Conservation (phyloP, 192 early-diverging fungal species). For the Podila verticillata region DNA sequence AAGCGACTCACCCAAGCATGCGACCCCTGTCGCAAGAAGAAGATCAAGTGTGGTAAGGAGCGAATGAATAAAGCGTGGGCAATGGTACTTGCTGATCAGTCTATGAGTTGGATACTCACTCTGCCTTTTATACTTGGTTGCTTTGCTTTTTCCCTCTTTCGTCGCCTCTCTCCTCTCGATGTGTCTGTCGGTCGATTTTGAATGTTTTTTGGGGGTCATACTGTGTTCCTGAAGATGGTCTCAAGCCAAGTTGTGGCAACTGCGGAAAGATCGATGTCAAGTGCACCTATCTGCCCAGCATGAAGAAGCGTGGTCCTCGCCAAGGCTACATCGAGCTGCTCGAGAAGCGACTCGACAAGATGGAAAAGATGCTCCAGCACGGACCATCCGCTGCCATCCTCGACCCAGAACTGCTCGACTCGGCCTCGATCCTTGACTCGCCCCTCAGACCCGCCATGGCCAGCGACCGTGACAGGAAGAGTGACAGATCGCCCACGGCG, state of each 20-base stretch:
- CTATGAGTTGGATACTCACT: not conserved
- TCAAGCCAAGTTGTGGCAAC: slow-evolving; percentile 81
- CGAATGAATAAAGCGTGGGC: not conserved
- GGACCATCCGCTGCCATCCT: slow-evolving; percentile 7
- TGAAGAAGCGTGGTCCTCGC: slow-evolving; percentile 92
- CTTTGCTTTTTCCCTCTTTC: not conserved
- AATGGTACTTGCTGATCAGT: not conserved
- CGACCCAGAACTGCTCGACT: slow-evolving; percentile 14
- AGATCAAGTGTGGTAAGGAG: slow-evolving; percentile 61
- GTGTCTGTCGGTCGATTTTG: not conserved
- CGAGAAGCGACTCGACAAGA: slow-evolving; percentile 79
- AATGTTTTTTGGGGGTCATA: not conserved
- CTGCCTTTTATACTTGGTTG: not conserved
- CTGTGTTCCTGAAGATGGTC: slow-evolving; percentile 55
- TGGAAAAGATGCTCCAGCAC: slow-evolving; percentile 78
- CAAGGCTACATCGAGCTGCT: slow-evolving; percentile 82
- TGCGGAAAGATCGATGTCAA: slow-evolving; percentile 71
- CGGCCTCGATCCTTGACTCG: not conserved
- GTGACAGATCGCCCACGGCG: not conserved
- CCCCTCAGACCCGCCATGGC: not conserved
- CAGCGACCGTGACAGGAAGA: not conserved
- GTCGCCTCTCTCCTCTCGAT: not conserved
- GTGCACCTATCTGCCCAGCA: slow-evolving; percentile 86
- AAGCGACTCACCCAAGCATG: slow-evolving; percentile 79
- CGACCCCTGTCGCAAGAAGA: slow-evolving; percentile 80